Evolutionary conservation across 192 early-diverging fungal species (phyloP).

Genomic region (Lunasporangiospora selenospora): DNA sequence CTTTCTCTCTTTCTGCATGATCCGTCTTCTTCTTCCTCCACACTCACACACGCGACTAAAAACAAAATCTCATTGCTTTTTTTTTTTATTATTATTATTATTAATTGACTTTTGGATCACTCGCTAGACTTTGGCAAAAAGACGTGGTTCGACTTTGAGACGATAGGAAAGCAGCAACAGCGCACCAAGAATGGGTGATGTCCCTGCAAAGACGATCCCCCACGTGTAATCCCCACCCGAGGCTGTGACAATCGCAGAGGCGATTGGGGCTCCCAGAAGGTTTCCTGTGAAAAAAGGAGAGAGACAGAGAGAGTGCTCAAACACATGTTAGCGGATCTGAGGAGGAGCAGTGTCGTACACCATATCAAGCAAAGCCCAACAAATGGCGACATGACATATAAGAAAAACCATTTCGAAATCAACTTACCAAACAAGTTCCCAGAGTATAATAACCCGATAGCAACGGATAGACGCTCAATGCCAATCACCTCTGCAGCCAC

Average conservation of each 20-base stretch:
- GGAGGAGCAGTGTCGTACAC: background rate
- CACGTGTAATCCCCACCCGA: constrained; percentile 29
- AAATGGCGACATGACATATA: background rate
- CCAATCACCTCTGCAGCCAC: constrained; percentile 48
- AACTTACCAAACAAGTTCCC: constrained; percentile 48
- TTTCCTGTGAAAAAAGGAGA: constrained; percentile 23
- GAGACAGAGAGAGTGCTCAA: background rate
- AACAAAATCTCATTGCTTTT: background rate
- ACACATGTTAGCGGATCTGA: background rate
- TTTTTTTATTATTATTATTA: background rate
- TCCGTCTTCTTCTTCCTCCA: too few species aligned
- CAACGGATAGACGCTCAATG: constrained; percentile 40
- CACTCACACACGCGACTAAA: too few species aligned
- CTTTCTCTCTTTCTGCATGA: too few species aligned
- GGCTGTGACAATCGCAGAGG: constrained; percentile 34
- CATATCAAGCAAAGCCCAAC: background rate
- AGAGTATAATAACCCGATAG: constrained; percentile 50
- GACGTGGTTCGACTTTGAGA: constrained; percentile 4
- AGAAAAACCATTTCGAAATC: background rate
- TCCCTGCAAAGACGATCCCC: constrained; percentile 29
- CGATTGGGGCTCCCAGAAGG: constrained; percentile 51
- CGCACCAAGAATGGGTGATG: constrained; percentile 4
- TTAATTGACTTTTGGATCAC: background rate
- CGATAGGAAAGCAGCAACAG: constrained; percentile 9
- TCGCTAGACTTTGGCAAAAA: constrained; percentile 17